phyloP scores from a whole-genome alignment of 306 rosid species.

The Trifolium dubium region DNA sequence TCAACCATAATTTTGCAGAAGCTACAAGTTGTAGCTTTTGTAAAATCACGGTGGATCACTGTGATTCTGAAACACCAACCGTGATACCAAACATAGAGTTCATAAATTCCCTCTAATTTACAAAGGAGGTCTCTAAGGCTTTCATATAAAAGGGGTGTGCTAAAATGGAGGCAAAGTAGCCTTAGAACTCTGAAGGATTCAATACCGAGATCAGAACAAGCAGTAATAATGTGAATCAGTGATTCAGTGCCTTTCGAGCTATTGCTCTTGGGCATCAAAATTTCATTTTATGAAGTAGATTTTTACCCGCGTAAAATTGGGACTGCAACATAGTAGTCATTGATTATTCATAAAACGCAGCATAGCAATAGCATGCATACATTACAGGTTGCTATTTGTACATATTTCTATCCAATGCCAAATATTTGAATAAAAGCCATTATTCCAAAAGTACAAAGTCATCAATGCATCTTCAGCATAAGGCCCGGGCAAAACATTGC shows the following conservation, averaged over 20 bases:
- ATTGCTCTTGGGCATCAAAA: background rate
- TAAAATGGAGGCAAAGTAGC: conserved; percentile 5
- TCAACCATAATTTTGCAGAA: no score
- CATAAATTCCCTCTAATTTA: background rate
- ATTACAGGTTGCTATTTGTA: background rate
- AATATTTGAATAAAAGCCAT: background rate
- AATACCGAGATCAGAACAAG: background rate
- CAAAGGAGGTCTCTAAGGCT: background rate
- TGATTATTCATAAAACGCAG: background rate
- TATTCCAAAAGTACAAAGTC: background rate
- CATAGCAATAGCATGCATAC: background rate
- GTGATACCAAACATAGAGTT: no score
- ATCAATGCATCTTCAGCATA: background rate
- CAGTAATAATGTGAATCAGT: background rate
- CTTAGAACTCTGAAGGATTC: background rate
- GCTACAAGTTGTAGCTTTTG: no score
- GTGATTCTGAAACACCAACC: no score
- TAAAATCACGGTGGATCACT: no score
- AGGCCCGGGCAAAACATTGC: background rate
- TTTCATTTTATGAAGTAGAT: background rate
- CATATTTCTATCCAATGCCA: background rate
- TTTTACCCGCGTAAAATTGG: background rate
- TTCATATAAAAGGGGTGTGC: no score
- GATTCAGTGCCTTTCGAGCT: background rate
- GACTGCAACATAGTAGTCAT: background rate